These are phyloP conservation scores for Mycena sp. DNA, from an alignment of 1,284 basidiomycete species.

Conservation along the genomic window DNA sequence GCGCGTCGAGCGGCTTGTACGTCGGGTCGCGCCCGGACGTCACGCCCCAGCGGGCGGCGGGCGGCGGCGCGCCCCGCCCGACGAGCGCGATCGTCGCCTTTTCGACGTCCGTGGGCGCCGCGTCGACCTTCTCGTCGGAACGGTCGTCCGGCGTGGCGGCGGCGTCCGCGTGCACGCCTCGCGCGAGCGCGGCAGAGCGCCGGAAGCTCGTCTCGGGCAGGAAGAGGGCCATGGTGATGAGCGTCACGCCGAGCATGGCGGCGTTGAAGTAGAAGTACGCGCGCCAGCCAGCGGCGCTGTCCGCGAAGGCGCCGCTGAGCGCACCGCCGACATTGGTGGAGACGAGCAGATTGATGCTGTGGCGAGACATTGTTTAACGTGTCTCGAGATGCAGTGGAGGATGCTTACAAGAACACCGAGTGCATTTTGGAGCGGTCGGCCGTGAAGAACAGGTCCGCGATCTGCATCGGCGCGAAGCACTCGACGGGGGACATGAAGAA, in stretches of 20 bases:
- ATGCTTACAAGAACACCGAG: slow-evolving; percentile 13
- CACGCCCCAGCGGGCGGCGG: slow-evolving; percentile 3
- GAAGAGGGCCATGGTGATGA: slow-evolving; percentile 3
- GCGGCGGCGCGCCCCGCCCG: slow-evolving; percentile 13
- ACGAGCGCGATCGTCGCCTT: slow-evolving; percentile 14
- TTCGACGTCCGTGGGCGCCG: not conserved
- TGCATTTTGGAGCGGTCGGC: slow-evolving; percentile 21
- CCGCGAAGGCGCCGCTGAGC: slow-evolving; percentile 19
- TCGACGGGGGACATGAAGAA: slow-evolving; percentile 18
- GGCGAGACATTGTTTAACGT: not conserved
- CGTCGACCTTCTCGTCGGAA: not conserved
- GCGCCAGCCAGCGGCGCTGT: slow-evolving; percentile 16
- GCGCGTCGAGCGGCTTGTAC: slow-evolving; percentile 9
- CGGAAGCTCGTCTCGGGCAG: slow-evolving; percentile 18
- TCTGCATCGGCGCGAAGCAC: slow-evolving; percentile 20
- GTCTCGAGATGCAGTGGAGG: not conserved
- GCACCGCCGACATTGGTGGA: slow-evolving; percentile 19
- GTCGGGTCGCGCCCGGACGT: slow-evolving; percentile 4
- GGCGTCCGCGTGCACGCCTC: slow-evolving; percentile 9
- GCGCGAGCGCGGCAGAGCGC: slow-evolving; percentile 14
- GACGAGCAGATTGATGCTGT: slow-evolving; percentile 18
- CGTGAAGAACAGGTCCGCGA: slow-evolving; percentile 19
- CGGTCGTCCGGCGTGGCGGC: not conserved
- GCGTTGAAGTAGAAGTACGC: slow-evolving; percentile 22
- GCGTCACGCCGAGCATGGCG: slow-evolving; percentile 12